Percentiles rank a stretch among this genome's conserved stretches.
Conservation (phyloP, 2,329 filamentous ascomycete genomes). For the Calonectria montana region DNA sequence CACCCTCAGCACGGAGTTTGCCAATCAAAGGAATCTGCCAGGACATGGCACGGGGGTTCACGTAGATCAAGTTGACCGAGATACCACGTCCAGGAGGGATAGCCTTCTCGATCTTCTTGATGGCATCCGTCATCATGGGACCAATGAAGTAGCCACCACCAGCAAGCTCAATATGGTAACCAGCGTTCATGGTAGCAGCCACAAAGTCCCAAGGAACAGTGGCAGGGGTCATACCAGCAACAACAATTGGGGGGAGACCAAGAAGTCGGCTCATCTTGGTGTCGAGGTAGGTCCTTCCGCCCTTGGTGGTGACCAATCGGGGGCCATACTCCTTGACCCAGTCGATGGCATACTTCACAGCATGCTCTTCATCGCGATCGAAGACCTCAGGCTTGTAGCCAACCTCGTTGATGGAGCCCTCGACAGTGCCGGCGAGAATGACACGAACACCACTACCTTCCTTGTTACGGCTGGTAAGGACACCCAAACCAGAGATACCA, state of each 20-base stretch:
- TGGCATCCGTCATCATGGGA: slow-evolving; percentile 83
- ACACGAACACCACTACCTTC: slow-evolving; percentile 97
- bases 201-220: slow-evolving; percentile 95
- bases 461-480: slow-evolving; percentile 98
- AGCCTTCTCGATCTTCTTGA: slow-evolving; percentile 84
- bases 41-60: slow-evolving; percentile 87
- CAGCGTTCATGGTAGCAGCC: slow-evolving; percentile 91
- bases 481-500: slow-evolving; percentile 94
- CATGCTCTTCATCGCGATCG: slow-evolving; percentile 93
- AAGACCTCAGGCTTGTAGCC: slow-evolving; percentile 99
- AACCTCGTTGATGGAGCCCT: slow-evolving; percentile 88
- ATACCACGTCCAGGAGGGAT: slow-evolving; percentile 90
- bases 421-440: slow-evolving; percentile 92
- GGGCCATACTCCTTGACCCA: slow-evolving; percentile 99
- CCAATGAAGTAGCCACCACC: slow-evolving; percentile 91
- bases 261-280: slow-evolving; percentile 94
- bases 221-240: slow-evolving; percentile 92
- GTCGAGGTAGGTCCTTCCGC: slow-evolving; percentile 90
- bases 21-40: slow-evolving; percentile 92
- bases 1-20: slow-evolving; percentile 83
- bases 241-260: slow-evolving; percentile 87
- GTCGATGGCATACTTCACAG: slow-evolving; percentile 93
- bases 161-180: slow-evolving; percentile 92
- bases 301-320: slow-evolving; percentile 88
- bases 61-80: slow-evolving; percentile 90